A percentile compares a stretch with the other conserved stretches of the same genome.
These are phyloP conservation scores for Candida freyschussii DNA, from an alignment of 1,139 yeast genomes.

Conservation along the genomic window DNA sequence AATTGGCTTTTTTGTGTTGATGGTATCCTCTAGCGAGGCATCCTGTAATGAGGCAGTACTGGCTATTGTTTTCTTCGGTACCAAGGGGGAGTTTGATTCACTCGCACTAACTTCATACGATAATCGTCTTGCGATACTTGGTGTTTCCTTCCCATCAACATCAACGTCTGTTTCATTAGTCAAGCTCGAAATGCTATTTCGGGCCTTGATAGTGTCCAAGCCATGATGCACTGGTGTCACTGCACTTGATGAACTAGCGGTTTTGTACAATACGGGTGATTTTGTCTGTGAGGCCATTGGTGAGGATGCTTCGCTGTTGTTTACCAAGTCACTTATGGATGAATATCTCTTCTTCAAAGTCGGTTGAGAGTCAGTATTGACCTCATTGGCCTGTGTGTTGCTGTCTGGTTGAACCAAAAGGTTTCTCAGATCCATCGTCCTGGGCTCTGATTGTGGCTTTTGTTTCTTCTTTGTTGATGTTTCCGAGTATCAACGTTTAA, in stretches of 20 bases:
- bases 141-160: conserved; percentile 35
- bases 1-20: conserved; percentile 11
- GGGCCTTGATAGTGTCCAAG: conserved; percentile 20
- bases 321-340: conserved; percentile 32
- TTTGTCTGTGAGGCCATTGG: conserved; percentile 8
- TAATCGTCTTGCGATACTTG: conserved; percentile 28
- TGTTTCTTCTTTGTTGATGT: too few species aligned
- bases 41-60: conserved; percentile 17
- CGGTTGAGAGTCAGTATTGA: conserved; percentile 9
- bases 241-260: conserved; percentile 2
- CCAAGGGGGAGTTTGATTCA: conserved; percentile 25
- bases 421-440: conserved; percentile 21
- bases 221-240: conserved; percentile 7
- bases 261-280: conserved; percentile 12
- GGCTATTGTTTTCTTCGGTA: conserved; percentile 18
- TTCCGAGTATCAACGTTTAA: too few species aligned
- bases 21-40: too few species aligned
- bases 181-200: conserved; percentile 42
- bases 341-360: conserved; percentile 26
- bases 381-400: conserved; percentile 1
- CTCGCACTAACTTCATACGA: conserved; percentile 25
- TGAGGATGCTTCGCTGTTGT: conserved; percentile 24
- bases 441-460: too few species aligned
- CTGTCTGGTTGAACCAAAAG: conserved; percentile 10
- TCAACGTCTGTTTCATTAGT: conserved; percentile 46